Base-by-base conservation (phyloP, 768 basidiomycete genomes). In the Brasilioporus rufonigricans region DNA sequence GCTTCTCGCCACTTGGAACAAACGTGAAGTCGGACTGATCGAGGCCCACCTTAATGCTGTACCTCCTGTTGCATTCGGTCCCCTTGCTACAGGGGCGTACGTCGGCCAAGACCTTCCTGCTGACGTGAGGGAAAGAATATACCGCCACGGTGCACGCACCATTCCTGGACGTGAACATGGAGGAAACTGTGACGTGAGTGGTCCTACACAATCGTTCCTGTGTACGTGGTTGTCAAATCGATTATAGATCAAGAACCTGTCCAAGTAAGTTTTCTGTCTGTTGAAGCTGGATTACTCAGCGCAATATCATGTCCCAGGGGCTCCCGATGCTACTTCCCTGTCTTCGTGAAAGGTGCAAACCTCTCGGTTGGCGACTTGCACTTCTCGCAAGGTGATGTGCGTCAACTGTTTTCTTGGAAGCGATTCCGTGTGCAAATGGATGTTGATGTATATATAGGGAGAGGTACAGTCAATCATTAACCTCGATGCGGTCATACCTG, bases 81-180 rank as follows among this genome's bases (percentile, higher is more conserved):
- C 89, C 10, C 74, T 83, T 52, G 70, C 76, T 0, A 73, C 64
- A 24, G 86, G 86, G 1, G 80, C 83, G 7, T 84, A 90, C 61
- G 80, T 91, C 13, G 89, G 89, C 4, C 86, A 89, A 64, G 83
- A 86, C 38, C 58, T 89, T 4, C 60, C 71, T 12, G 62, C 70
- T 1, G 73, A 78, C 4, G 65, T 85, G 3, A 64, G 66, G 46
- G 73, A 76, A 56, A 85, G 80, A 74, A 81, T 91, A 52, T 73
- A 74, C 12, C 65, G 61, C 29, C 87, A 91, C 58, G 89, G 89
- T 21, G 87, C 88, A 36, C 76, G 89, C 57, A 90, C 89, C 0
- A 75, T 88, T 40, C 89, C 89, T 8, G 86, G 85, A 14, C 68
- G 89, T n/a, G 88, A 91, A 65, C 87, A 90, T 66, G 88, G 89